phyloP scores from a whole-genome alignment of 768 basidiomycete genomes.

The Lentinula boryana region DNA sequence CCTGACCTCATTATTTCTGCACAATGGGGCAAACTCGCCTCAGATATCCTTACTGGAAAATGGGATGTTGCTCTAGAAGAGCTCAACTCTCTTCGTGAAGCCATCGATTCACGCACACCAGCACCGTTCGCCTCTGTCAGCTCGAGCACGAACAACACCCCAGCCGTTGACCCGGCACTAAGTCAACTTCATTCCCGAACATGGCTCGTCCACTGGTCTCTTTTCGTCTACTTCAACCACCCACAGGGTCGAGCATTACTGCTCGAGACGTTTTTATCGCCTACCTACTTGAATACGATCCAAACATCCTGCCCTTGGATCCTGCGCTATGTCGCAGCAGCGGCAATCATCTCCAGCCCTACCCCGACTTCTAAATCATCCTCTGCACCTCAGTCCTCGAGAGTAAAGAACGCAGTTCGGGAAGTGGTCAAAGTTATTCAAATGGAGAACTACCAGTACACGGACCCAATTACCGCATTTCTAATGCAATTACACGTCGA shows the following conservation, averaged over 20 bases:
- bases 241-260: constrained; percentile 85
- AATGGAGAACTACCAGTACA: constrained; percentile 94
- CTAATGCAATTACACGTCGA: constrained; percentile 91
- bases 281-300: constrained; percentile 97
- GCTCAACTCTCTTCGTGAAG: constrained; percentile 89
- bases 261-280: constrained; percentile 94
- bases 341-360: constrained; percentile 81
- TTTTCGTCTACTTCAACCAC: constrained; percentile 99
- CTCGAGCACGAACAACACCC: constrained; percentile 31
- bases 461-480: constrained; percentile 90
- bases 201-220: constrained; percentile 96
- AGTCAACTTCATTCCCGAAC: constrained; percentile 90
- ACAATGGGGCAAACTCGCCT: constrained; percentile 98
- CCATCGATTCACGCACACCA: constrained; percentile 76
- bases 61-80: constrained; percentile 96
- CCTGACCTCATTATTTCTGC: constrained; percentile 91
- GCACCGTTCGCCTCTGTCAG: constrained; percentile 25
- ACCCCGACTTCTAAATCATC: constrained; percentile 36
- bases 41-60: constrained; percentile 89
- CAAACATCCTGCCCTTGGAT: constrained; percentile 95
- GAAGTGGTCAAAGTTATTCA: constrained; percentile 93
- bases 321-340: constrained; percentile 88
- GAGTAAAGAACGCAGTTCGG: constrained; percentile 82
- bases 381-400: constrained; percentile 41
- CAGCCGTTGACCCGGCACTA: constrained; percentile 52